A percentile compares a stretch with the other conserved stretches of the same genome.
phyloP scores from a whole-genome alignment of 2,329 filamentous ascomycete species.

The Chalaropsis ovoidea region DNA sequence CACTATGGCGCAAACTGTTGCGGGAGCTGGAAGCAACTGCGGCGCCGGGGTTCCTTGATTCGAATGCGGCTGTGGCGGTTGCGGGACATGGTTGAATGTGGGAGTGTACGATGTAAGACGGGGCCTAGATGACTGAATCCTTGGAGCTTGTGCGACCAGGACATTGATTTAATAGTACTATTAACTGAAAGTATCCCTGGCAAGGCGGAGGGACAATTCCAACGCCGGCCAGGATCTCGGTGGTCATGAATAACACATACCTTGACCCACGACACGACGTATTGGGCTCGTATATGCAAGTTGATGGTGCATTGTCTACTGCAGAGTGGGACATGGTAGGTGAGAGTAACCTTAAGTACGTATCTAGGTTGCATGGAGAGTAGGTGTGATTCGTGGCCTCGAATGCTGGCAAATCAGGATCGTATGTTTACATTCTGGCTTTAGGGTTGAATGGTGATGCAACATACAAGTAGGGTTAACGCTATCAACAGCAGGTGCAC shows the following conservation, averaged over 20 bases:
- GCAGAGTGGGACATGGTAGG: background rate
- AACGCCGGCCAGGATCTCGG: too few species aligned
- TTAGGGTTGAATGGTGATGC: background rate
- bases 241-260: background rate
- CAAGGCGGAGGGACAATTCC: background rate
- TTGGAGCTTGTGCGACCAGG: background rate
- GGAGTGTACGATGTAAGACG: too few species aligned
- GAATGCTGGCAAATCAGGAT: background rate
- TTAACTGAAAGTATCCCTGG: too few species aligned
- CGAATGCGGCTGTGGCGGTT: background rate
- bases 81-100: too few species aligned
- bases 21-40: constrained; percentile 26
- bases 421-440: background rate
- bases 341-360: background rate
- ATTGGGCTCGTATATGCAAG: background rate
- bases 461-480: background rate
- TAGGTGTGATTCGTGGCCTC: background rate
- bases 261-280: background rate
- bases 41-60: background rate
- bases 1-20: constrained; percentile 28
- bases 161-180: background rate
- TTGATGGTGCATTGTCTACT: background rate
- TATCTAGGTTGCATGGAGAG: background rate
- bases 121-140: background rate
- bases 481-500: background rate